Percentiles rank a stretch among this genome's conserved stretches.
These are phyloP conservation scores for Pilatotrama ljubarskyi DNA, from an alignment of 768 basidiomycete species.

Conservation along the genomic window DNA sequence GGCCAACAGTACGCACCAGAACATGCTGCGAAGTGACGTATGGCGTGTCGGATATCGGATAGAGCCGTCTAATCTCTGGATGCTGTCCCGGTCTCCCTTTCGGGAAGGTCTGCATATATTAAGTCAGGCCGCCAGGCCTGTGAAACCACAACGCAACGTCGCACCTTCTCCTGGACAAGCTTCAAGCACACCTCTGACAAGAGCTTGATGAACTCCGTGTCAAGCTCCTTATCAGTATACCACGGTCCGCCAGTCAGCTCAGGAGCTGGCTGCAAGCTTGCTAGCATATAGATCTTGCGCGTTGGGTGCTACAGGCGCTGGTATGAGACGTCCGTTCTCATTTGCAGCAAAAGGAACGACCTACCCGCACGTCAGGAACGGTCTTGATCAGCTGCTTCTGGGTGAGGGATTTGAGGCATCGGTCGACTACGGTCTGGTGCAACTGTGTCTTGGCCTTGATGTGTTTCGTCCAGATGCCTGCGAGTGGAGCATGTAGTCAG, in stretches of 20 bases:
- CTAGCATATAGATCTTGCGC: slow-evolving; percentile 92
- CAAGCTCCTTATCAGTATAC: slow-evolving; percentile 96
- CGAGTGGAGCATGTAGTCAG: not conserved
- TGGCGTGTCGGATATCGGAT: slow-evolving; percentile 63
- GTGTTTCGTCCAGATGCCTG: slow-evolving; percentile 93
- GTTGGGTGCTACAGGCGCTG: slow-evolving; percentile 68
- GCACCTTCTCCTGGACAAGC: slow-evolving; percentile 74
- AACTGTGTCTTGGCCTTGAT: slow-evolving; percentile 86
- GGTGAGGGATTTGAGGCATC: slow-evolving; percentile 81
- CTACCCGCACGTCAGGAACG: slow-evolving; percentile 50
- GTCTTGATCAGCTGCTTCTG: slow-evolving; percentile 85
- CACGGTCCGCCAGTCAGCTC: slow-evolving; percentile 94
- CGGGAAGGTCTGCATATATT: slow-evolving; percentile 63
- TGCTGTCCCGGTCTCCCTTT: slow-evolving; percentile 46
- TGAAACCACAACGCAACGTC: not conserved
- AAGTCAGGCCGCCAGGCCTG: not conserved
- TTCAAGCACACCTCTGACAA: slow-evolving; percentile 74
- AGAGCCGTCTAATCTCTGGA: slow-evolving; percentile 50
- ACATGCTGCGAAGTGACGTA: slow-evolving; percentile 82
- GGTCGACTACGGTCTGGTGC: slow-evolving; percentile 84
- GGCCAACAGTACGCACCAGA: slow-evolving; percentile 37
- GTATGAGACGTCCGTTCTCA: not conserved
- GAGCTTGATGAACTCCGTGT: slow-evolving; percentile 86
- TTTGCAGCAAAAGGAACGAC: not conserved
- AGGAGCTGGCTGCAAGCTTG: slow-evolving; percentile 81